Evolutionary conservation across 805 yeast genomes (phyloP).

Genomic region (Ogataea zsoltii): DNA sequence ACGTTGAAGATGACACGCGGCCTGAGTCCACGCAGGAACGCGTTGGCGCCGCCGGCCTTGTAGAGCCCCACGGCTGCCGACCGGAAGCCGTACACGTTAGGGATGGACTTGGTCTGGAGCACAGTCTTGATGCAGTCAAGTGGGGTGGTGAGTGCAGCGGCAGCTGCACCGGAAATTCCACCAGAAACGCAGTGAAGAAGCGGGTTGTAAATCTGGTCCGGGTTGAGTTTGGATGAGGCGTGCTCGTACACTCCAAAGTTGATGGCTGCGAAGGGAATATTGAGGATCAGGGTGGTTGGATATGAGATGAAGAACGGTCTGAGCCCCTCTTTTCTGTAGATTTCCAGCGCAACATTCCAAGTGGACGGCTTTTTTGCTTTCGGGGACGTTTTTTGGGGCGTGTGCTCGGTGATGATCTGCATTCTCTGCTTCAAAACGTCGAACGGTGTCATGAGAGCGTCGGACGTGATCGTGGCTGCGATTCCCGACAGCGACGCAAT

Average conservation of each 20-base stretch:
- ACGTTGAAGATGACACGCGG: slow-evolving; percentile 92
- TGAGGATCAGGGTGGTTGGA: slow-evolving; percentile 90
- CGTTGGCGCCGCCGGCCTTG: slow-evolving; percentile 55
- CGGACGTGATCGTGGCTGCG: slow-evolving; percentile 88
- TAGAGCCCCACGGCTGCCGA: slow-evolving; percentile 73
- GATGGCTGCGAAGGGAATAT: slow-evolving; percentile 91
- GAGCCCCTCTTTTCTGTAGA: slow-evolving; percentile 65
- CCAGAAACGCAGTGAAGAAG: slow-evolving; percentile 90
- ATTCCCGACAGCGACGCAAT: slow-evolving; percentile 88
- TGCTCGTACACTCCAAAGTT: slow-evolving; percentile 93
- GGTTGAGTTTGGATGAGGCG: slow-evolving; percentile 75
- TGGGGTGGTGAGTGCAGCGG: slow-evolving; percentile 94
- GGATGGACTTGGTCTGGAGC: slow-evolving; percentile 75
- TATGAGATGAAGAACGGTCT: slow-evolving; percentile 88
- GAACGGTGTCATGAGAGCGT: slow-evolving; percentile 96
- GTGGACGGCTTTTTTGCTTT: slow-evolving; percentile 18
- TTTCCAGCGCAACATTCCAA: slow-evolving; percentile 36
- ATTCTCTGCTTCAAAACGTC: slow-evolving; percentile 94
- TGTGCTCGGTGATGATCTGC: slow-evolving; percentile 50
- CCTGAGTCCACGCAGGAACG: slow-evolving; percentile 81
- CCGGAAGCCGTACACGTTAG: slow-evolving; percentile 61
- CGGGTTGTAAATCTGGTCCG: slow-evolving; percentile 79
- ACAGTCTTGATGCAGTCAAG: slow-evolving; percentile 91
- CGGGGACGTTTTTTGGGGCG: slow-evolving; percentile 5
- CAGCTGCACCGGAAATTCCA: slow-evolving; percentile 90